phyloP scores from a whole-genome alignment of 1,139 yeast genomes.

The Kurtzmaniella quercitrusa region DNA sequence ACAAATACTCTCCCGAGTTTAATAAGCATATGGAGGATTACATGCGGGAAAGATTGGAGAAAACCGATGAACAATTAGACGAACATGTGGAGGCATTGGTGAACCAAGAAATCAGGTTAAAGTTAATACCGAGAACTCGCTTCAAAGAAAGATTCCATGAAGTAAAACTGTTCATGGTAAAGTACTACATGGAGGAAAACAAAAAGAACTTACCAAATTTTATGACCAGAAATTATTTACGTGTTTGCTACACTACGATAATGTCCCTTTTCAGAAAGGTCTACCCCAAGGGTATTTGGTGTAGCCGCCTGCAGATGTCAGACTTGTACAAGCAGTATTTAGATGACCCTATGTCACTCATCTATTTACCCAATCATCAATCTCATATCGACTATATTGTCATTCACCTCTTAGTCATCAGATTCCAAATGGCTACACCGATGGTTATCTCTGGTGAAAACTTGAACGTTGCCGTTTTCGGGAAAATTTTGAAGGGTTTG shows the following conservation, averaged over 20 bases:
- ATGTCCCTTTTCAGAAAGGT: constrained; percentile 30
- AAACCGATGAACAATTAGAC: constrained; percentile 32
- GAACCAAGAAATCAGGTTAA: constrained; percentile 39
- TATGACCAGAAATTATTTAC: constrained; percentile 22
- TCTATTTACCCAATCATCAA: constrained; percentile 53
- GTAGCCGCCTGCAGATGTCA: constrained; percentile 30
- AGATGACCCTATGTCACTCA: constrained; percentile 41
- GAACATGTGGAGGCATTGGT: constrained; percentile 36
- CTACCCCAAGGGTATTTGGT: constrained; percentile 46
- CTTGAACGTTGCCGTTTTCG: constrained; percentile 59
- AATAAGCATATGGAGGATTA: constrained; percentile 24
- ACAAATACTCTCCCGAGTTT: constrained; percentile 30
- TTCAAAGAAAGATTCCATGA: constrained; percentile 31
- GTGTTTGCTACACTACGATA: constrained; percentile 38
- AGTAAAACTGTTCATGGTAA: constrained; percentile 39
- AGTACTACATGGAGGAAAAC: constrained; percentile 35
- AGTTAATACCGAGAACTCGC: constrained; percentile 33
- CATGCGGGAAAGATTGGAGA: constrained; percentile 32
- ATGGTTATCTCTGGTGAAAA: constrained; percentile 68
- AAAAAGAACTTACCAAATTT: constrained; percentile 35
- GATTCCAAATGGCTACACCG: constrained; percentile 57
- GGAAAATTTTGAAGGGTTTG: constrained; percentile 39
- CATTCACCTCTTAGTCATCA: constrained; percentile 52
- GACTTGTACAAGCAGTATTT: constrained; percentile 29
- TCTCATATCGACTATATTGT: constrained; percentile 66